A percentile compares a stretch with the other conserved stretches of the same genome.
phyloP scores from a whole-genome alignment of 305 asterid species.

The Ilex paraguariensis region DNA sequence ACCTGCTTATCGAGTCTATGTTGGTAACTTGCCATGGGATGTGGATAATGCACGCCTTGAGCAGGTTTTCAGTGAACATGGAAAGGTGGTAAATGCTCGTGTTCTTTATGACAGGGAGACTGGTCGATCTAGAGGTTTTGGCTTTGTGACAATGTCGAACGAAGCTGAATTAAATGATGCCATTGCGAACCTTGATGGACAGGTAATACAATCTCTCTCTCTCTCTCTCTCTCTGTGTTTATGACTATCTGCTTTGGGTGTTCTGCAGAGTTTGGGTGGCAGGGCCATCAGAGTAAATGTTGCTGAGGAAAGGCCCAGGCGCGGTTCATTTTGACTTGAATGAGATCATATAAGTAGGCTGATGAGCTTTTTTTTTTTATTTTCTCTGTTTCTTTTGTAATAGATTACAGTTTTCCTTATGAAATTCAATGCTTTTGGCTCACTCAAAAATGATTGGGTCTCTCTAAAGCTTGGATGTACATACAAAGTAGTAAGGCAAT shows the following conservation, averaged over 20 bases:
- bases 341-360: not conserved
- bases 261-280: constrained; percentile 75
- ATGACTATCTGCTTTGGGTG: not conserved
- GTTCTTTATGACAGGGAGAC: constrained; percentile 75
- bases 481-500: too few species aligned
- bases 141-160: constrained; percentile 73
- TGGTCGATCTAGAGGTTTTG: constrained; percentile 91
- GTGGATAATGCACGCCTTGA: constrained; percentile 62
- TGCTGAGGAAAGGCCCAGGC: constrained; percentile 70
- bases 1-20: constrained; percentile 56
- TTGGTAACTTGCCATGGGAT: constrained; percentile 88
- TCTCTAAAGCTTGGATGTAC: too few species aligned
- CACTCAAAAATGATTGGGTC: too few species aligned
- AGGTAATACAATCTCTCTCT: constrained; percentile 31
- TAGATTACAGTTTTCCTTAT: too few species aligned
- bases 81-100: constrained; percentile 71
- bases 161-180: constrained; percentile 81
- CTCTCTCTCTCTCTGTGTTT: too few species aligned
- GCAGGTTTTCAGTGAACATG: constrained; percentile 74
- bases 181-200: constrained; percentile 81
- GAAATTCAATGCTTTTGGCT: too few species aligned
- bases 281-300: constrained; percentile 68
- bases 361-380: too few species aligned
- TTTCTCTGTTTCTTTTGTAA: too few species aligned
- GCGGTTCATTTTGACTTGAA: constrained; percentile 30